These are phyloP conservation scores for Solanum pinnatisectum DNA, from an alignment of 257 asterid species.

Conservation along the genomic window DNA sequence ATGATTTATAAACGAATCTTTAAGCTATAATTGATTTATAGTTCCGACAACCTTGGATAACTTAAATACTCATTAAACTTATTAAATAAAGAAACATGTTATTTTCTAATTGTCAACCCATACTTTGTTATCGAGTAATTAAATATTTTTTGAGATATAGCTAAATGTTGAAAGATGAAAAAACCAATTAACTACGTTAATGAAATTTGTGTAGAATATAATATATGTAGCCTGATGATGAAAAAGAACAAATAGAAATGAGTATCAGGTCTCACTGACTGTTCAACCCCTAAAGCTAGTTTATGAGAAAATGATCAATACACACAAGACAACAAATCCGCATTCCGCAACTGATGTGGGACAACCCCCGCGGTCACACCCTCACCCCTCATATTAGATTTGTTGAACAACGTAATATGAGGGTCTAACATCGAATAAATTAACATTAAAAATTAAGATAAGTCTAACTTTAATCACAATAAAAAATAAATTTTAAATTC, in stretches of 20 bases:
- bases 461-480: too few species aligned
- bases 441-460: neutral
- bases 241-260: neutral
- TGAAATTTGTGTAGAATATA: neutral
- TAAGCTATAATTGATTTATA: conserved; percentile 5
- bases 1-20: conserved; percentile 6
- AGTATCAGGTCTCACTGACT: neutral
- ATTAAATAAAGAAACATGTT: neutral
- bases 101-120: neutral
- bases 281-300: neutral
- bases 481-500: too few species aligned
- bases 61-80: neutral
- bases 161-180: neutral
- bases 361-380: neutral
- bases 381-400: neutral
- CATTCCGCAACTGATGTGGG: neutral
- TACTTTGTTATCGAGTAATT: neutral
- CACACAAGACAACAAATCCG: neutral
- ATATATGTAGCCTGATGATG: neutral
- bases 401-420: neutral
- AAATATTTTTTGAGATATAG: neutral
- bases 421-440: neutral
- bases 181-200: neutral
- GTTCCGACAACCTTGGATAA: conserved; percentile 32
- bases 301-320: neutral